These are phyloP conservation scores for Nicotiana undulata DNA, from an alignment of 257 asterid species.

Conservation along the genomic window DNA sequence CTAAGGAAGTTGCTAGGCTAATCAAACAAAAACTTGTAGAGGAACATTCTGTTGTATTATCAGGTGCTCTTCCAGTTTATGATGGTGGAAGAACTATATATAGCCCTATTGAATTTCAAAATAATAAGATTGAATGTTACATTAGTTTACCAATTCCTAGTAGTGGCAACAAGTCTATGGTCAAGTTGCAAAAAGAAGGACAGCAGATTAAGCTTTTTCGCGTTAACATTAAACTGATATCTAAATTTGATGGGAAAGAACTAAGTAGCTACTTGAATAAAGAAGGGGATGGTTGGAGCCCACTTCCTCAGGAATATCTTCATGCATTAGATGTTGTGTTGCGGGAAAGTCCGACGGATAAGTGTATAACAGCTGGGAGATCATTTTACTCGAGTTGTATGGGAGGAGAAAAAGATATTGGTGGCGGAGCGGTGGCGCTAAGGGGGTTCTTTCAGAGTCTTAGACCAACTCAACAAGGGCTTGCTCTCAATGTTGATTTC, in stretches of 20 bases:
- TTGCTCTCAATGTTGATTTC: slow-evolving; percentile 81
- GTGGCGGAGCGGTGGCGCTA: slow-evolving; percentile 86
- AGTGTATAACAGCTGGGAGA: slow-evolving; percentile 54
- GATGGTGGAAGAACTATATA: slow-evolving; percentile 77
- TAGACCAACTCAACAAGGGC: slow-evolving; percentile 92
- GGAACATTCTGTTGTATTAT: slow-evolving; percentile 40
- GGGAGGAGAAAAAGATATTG: slow-evolving; percentile 77
- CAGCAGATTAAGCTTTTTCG: slow-evolving; percentile 46
- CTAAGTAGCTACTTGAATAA: slow-evolving; percentile 38
- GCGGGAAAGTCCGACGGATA: slow-evolving; percentile 60
- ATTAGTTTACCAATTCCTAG: slow-evolving; percentile 52
- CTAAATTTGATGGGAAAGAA: slow-evolving; percentile 66
- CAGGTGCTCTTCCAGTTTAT: slow-evolving; percentile 63
- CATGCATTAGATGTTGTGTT: slow-evolving; percentile 88
- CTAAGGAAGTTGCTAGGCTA: slow-evolving; percentile 64
- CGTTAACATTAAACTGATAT: slow-evolving; percentile 69
- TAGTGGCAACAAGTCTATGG: slow-evolving; percentile 9
- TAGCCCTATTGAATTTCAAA: slow-evolving; percentile 69
- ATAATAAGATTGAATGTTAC: slow-evolving; percentile 57
- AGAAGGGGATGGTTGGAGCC: slow-evolving; percentile 33
- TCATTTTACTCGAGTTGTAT: slow-evolving; percentile 62
- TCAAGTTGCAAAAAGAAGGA: slow-evolving; percentile 9
- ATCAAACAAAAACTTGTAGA: slow-evolving; percentile 64
- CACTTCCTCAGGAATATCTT: slow-evolving; percentile 90
- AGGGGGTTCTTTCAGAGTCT: slow-evolving; percentile 91